Evolutionary conservation across 1,284 basidiomycete species (phyloP).

Genomic region (Cronartium quercuum): DNA sequence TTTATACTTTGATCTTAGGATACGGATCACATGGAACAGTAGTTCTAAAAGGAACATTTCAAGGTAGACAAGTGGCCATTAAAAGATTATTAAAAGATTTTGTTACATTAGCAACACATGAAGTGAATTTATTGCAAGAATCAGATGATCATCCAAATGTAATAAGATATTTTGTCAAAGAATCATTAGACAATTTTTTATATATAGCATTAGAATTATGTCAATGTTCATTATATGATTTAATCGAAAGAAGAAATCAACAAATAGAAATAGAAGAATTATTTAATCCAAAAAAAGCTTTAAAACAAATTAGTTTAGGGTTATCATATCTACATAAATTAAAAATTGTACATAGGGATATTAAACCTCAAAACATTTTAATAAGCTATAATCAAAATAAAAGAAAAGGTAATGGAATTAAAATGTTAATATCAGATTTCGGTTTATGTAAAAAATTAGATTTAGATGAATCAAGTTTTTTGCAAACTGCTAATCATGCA

Average conservation of each 20-base stretch:
- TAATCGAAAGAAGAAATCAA: conserved; percentile 60
- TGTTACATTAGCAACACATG: conserved; percentile 85
- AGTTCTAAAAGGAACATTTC: conserved; percentile 85
- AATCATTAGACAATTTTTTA: conserved; percentile 82
- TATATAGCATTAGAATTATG: conserved; percentile 97
- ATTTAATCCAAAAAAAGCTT: conserved; percentile 79
- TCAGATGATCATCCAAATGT: conserved; percentile 98
- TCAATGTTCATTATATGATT: conserved; percentile 85
- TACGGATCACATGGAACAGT: conserved; percentile 96
- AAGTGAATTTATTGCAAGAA: conserved; percentile 89
- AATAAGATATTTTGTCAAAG: conserved; percentile 93
- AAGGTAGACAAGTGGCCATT: conserved; percentile 91
- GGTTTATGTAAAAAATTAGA: conserved; percentile 88
- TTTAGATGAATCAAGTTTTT: conserved; percentile 86
- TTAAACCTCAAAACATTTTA: conserved; percentile 97
- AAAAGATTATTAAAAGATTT: conserved; percentile 94
- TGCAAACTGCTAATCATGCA: conserved; percentile 62
- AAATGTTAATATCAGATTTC: conserved; percentile 93
- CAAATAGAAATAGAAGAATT: conserved; percentile 60
- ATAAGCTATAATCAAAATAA: conserved; percentile 58
- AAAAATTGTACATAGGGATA: conserved; percentile 95
- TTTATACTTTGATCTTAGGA: conserved; percentile 54
- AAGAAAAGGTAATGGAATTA: conserved; percentile 50
- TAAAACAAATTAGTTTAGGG: conserved; percentile 80
- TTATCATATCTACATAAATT: conserved; percentile 84